phyloP scores from a whole-genome alignment of 2,329 filamentous ascomycete genomes.

The Xylariomycetidae sp. region DNA sequence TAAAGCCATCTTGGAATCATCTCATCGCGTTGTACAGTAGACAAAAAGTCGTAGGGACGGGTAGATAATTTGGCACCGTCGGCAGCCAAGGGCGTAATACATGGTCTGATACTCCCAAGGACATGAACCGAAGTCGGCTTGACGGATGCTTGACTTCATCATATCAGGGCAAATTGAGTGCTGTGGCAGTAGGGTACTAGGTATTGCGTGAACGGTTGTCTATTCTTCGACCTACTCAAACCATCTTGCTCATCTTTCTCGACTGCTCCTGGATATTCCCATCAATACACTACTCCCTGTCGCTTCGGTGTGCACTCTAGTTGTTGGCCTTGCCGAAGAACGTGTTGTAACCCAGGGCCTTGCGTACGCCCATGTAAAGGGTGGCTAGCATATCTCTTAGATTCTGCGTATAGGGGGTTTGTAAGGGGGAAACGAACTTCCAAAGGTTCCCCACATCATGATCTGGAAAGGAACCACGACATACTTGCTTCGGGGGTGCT shows the following conservation, averaged over 20 bases:
- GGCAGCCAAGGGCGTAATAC: slow-evolving; percentile 21
- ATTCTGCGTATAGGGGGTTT: slow-evolving; percentile 7
- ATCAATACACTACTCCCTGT: slow-evolving; percentile 2
- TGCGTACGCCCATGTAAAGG: slow-evolving; percentile 70
- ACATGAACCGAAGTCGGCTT: no score
- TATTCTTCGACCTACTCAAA: slow-evolving; percentile 15
- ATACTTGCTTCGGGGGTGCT: slow-evolving; percentile 61
- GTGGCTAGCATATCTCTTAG: slow-evolving; percentile 34
- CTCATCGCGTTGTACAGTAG: slow-evolving; percentile 22
- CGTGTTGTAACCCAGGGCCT: slow-evolving; percentile 73
- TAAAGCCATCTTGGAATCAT: no score
- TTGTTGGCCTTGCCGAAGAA: slow-evolving; percentile 64
- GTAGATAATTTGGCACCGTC: slow-evolving; percentile 12
- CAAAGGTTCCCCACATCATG: slow-evolving; percentile 57
- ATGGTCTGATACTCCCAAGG: slow-evolving; percentile 15
- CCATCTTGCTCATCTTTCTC: slow-evolving; percentile 5
- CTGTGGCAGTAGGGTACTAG: no score
- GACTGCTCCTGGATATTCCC: no score
- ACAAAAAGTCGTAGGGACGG: slow-evolving; percentile 12
- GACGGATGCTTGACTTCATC: no score
- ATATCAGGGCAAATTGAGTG: neutral
- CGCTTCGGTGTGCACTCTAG: slow-evolving; percentile 27
- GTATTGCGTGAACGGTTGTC: no score
- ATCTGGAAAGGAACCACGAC: slow-evolving; percentile 66
- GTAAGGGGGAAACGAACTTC: slow-evolving; percentile 44